These are phyloP conservation scores for Leishmania aethiopica DNA, from an alignment of 208 protist species.

Conservation along the genomic window DNA sequence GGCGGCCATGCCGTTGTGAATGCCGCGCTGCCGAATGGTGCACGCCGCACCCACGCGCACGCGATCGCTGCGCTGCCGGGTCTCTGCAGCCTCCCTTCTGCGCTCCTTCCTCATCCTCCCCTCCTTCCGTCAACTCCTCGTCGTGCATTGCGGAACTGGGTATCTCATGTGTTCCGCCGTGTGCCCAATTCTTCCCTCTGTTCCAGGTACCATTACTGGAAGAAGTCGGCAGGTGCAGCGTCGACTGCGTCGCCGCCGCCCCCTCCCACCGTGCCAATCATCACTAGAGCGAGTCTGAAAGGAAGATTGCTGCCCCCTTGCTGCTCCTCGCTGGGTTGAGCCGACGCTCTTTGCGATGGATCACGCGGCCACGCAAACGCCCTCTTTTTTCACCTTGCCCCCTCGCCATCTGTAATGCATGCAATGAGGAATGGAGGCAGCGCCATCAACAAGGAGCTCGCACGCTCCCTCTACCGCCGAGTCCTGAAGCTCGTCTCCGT, in stretches of 20 bases:
- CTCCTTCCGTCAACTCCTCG: neutral
- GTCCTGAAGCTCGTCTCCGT: slow-evolving; percentile 20
- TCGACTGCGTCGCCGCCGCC: neutral
- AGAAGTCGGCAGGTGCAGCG: too few relatives aligned
- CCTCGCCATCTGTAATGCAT: neutral
- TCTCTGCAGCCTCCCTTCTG: neutral
- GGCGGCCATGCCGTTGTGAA: neutral
- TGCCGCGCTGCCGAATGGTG: neutral
- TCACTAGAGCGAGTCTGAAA: neutral
- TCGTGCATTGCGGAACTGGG: neutral
- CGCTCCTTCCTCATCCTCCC: neutral
- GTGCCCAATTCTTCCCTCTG: neutral
- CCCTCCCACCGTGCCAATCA: neutral
- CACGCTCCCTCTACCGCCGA: slow-evolving; percentile 32
- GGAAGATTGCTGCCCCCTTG: neutral
- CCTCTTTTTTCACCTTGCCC: neutral
- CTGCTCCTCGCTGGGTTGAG: neutral
- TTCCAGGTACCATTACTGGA: neutral
- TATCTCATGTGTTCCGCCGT: too few relatives aligned
- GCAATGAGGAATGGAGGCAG: neutral
- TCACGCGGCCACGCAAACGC: neutral
- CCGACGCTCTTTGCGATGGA: neutral
- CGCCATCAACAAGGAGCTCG: slow-evolving; percentile 19
- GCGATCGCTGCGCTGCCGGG: neutral
- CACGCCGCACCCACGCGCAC: neutral